Conservation (phyloP, 1,284 basidiomycete species). For the Puccinia hordei region DNA sequence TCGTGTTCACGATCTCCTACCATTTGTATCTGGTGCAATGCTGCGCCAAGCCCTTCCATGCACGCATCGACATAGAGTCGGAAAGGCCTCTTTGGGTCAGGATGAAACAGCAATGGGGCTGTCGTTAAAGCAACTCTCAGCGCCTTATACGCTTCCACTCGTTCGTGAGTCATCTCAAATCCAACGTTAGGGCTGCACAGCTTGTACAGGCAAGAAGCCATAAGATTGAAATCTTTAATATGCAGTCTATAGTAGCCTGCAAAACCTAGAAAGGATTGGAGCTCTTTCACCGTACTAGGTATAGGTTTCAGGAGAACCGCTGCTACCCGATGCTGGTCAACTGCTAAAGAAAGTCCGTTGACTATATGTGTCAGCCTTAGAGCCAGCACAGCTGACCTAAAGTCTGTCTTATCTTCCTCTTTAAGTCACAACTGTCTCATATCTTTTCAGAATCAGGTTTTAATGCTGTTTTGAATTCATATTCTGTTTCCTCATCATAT, state of each 20-base stretch:
- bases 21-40: no score
- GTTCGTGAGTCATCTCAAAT: neutral
- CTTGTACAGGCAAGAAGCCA: no score
- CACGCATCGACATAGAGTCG: neutral
- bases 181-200: neutral
- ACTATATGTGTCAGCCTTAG: no score
- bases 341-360: neutral
- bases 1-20: no score
- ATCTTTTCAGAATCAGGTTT: no score
- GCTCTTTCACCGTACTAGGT: neutral
- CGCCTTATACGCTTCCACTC: neutral
- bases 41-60: neutral
- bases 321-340: constrained; percentile 16
- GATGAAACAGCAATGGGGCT: neutral
- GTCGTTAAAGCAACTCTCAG: neutral
- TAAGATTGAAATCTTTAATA: no score
- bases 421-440: no score
- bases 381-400: no score
- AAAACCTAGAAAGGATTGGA: constrained; percentile 8
- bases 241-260: no score
- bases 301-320: neutral
- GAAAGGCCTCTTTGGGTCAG: neutral
- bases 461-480: no score
- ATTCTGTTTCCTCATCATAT: no score
- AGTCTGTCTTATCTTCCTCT: no score